Percentiles rank a stretch among this genome's conserved stretches.
Evolutionary conservation across 441 rosid genomes (phyloP).

Genomic region (Rhodomyrtus psidioides): DNA sequence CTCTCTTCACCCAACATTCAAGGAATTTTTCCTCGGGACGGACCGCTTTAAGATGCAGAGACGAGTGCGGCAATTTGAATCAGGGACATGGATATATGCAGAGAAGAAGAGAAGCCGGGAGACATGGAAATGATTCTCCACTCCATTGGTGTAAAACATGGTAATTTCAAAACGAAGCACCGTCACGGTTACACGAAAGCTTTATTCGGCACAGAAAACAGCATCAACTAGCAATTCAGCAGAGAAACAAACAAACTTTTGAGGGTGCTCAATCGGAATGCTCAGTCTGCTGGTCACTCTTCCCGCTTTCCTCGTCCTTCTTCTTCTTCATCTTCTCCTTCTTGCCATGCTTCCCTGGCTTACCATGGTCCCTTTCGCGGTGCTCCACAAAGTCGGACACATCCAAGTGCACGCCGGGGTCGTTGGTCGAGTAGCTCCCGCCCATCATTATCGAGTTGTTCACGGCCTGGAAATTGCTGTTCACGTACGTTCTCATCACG

Average conservation of each 20-base stretch:
- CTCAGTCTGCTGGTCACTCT: neutral
- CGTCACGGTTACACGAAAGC: neutral
- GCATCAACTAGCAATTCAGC: neutral
- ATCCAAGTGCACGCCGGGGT: slow-evolving; percentile 88
- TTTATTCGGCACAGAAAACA: neutral
- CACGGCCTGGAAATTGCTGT: slow-evolving; percentile 84
- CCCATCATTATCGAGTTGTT: slow-evolving; percentile 84
- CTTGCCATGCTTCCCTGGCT: slow-evolving; percentile 25
- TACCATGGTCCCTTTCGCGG: slow-evolving; percentile 8
- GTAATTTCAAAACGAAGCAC: neutral
- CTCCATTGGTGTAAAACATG: neutral
- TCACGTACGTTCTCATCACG: slow-evolving; percentile 44
- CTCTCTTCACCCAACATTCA: neutral
- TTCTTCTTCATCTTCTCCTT: slow-evolving; percentile 26
- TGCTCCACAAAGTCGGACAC: slow-evolving; percentile 39
- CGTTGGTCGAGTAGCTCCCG: slow-evolving; percentile 57
- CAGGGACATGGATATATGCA: neutral
- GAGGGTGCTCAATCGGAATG: neutral
- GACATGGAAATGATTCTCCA: neutral
- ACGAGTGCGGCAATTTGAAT: neutral
- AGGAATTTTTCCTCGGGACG: neutral
- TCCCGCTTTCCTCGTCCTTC: neutral
- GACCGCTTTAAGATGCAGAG: neutral
- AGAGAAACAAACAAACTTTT: neutral
- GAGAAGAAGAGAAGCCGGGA: too few species aligned